Conservation (phyloP, 768 basidiomycete species). For the Russula virescens region DNA sequence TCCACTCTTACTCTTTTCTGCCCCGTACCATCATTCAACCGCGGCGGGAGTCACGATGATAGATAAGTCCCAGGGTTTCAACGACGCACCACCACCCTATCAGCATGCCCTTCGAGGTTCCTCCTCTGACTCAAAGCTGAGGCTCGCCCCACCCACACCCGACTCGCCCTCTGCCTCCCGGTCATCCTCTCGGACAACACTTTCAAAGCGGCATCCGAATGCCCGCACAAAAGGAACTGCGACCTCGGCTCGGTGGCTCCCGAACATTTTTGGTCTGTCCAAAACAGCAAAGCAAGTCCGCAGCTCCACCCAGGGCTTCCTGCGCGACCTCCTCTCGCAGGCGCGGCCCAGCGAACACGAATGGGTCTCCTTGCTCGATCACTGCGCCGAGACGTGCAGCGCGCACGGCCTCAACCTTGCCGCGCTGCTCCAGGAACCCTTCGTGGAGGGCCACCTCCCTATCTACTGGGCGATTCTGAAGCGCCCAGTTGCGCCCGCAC, state of each 20-base stretch:
- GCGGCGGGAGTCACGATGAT: slow-evolving; percentile 9
- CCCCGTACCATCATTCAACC: not conserved
- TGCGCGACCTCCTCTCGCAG: slow-evolving; percentile 36
- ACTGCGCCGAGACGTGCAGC: slow-evolving; percentile 57
- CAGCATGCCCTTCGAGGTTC: slow-evolving; percentile 8
- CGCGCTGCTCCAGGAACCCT: slow-evolving; percentile 52
- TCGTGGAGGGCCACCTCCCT: slow-evolving; percentile 58
- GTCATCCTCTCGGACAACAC: not conserved
- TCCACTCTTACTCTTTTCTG: not conserved
- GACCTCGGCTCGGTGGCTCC: slow-evolving; percentile 13
- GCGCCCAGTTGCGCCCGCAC: slow-evolving; percentile 30
- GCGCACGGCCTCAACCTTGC: slow-evolving; percentile 47
- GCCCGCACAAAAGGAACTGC: not conserved
- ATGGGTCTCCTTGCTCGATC: slow-evolving; percentile 45
- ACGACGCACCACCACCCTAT: slow-evolving; percentile 20
- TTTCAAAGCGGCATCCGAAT: not conserved
- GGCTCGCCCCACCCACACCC: not conserved
- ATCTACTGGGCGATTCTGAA: slow-evolving; percentile 73
- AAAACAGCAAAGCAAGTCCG: slow-evolving; percentile 24
- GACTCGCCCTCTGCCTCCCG: not conserved
- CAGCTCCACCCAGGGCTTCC: slow-evolving; percentile 15
- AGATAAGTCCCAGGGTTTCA: slow-evolving; percentile 16
- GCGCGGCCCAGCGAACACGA: slow-evolving; percentile 30
- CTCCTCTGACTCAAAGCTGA: not conserved
- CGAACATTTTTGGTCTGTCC: slow-evolving; percentile 22